phyloP scores from a whole-genome alignment of 169 alveolate genomes.

The Eimeria acervulina region DNA sequence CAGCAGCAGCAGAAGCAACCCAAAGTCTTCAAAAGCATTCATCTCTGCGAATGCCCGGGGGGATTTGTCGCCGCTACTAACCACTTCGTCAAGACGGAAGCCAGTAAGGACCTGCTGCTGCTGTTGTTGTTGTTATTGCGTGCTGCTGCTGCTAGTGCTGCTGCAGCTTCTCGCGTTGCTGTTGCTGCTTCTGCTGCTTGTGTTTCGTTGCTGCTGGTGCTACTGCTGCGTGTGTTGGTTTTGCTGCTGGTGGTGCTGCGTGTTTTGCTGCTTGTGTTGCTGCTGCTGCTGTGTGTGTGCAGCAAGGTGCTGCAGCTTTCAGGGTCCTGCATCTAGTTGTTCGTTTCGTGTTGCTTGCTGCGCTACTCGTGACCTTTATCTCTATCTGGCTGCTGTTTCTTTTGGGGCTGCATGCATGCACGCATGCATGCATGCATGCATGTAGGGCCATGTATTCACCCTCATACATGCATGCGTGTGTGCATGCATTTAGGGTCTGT shows the following conservation, averaged over 20 bases:
- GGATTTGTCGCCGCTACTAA: slow-evolving; percentile 89
- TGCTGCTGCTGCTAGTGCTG: neutral
- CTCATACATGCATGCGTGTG: no score
- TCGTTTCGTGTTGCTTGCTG: neutral
- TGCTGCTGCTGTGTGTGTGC: neutral
- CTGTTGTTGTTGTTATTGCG: neutral
- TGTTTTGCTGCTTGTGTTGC: neutral
- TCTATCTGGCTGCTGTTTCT: no score
- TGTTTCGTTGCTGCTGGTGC: neutral
- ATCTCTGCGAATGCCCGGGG: slow-evolving; percentile 90
- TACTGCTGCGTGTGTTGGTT: neutral
- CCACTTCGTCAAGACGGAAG: slow-evolving; percentile 85
- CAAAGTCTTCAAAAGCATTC: slow-evolving; percentile 80
- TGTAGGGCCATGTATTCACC: neutral
- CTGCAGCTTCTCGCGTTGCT: neutral
- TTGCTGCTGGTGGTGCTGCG: neutral
- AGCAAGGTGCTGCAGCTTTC: neutral
- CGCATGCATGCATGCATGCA: neutral
- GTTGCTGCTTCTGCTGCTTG: slow-evolving; percentile 12
- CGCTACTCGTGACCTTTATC: neutral
- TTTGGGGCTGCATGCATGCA: slow-evolving; percentile 10
- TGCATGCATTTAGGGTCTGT: slow-evolving; percentile 59
- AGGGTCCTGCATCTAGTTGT: neutral
- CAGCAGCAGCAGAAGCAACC: slow-evolving; percentile 52
- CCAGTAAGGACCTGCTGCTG: slow-evolving; percentile 60